Percentiles rank a stretch among this genome's conserved stretches.
These are phyloP conservation scores for Botryotinia globosa DNA, from an alignment of 2,329 filamentous ascomycete genomes.

Conservation along the genomic window DNA sequence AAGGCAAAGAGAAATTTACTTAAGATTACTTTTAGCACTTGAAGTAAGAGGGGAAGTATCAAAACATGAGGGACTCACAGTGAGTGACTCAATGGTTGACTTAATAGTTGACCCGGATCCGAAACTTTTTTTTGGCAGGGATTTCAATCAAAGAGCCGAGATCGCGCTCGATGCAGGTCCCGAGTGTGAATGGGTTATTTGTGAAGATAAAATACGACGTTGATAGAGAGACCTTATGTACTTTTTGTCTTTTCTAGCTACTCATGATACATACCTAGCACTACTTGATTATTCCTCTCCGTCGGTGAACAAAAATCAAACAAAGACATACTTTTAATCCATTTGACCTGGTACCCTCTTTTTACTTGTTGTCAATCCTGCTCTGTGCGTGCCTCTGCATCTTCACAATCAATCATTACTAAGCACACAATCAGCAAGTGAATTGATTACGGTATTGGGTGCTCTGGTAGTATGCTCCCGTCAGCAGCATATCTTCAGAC, in stretches of 20 bases:
- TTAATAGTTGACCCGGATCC: constrained; percentile 8
- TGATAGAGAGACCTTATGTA: not conserved
- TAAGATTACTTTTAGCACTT: not conserved
- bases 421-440: not conserved
- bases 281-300: not conserved
- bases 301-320: not conserved
- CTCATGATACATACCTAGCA: not conserved
- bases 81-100: not conserved
- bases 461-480: not conserved
- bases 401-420: not conserved
- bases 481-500: not conserved
- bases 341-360: not conserved
- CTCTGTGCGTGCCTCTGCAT: not conserved
- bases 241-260: not conserved
- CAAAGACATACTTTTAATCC: not conserved
- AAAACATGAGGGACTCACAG: not conserved
- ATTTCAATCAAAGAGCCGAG: not conserved
- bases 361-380: not conserved
- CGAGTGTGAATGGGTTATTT: not conserved
- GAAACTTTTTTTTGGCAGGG: constrained; percentile 13
- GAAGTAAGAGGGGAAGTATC: not conserved
- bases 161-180: constrained; percentile 5
- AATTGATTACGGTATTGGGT: not conserved
- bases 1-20: not conserved
- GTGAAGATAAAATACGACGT: not conserved